A percentile compares a stretch with the other conserved stretches of the same genome.
These are phyloP conservation scores for Fomitopsis pulvina DNA, from an alignment of 768 basidiomycete species.

Conservation along the genomic window DNA sequence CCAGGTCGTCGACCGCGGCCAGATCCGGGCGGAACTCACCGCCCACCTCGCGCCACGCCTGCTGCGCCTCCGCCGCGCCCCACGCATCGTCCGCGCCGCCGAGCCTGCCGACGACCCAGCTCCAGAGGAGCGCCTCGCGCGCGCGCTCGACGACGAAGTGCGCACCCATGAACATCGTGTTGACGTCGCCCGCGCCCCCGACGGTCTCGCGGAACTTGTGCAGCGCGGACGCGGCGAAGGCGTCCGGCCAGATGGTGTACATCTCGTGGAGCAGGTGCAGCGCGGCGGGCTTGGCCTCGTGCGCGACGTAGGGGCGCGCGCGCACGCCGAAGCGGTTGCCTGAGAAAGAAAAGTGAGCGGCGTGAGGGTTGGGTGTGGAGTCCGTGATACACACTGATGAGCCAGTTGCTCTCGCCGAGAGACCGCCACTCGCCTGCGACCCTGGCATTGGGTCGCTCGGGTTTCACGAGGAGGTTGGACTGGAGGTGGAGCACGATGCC, in stretches of 20 bases:
- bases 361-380: background rate
- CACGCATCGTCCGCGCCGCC: constrained; percentile 20
- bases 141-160: constrained; percentile 30
- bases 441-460: constrained; percentile 12
- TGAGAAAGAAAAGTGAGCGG: constrained; percentile 1
- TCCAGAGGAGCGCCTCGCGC: constrained; percentile 30
- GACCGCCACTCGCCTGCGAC: constrained; percentile 32
- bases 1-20: constrained; percentile 8
- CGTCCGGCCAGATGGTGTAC: constrained; percentile 22
- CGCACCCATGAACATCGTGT: constrained; percentile 26
- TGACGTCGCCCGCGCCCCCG: constrained; percentile 24
- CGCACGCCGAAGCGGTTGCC: constrained; percentile 32
- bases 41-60: constrained; percentile 27
- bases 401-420: constrained; percentile 26
- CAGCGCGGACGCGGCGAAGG: constrained; percentile 23
- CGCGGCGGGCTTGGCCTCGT: constrained; percentile 32
- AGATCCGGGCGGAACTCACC: constrained; percentile 11
- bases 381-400: constrained; percentile 25
- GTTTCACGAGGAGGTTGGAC: constrained; percentile 23
- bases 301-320: constrained; percentile 31
- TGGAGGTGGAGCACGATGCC: constrained; percentile 34
- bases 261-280: constrained; percentile 28
- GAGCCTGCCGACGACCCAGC: constrained; percentile 28
- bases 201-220: constrained; percentile 28
- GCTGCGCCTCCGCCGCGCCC: constrained; percentile 8